Percentiles rank a stretch among this genome's conserved stretches.
These are phyloP conservation scores for Neopestalotiopsis sp. DNA, from an alignment of 2,329 filamentous ascomycete genomes.

Conservation along the genomic window DNA sequence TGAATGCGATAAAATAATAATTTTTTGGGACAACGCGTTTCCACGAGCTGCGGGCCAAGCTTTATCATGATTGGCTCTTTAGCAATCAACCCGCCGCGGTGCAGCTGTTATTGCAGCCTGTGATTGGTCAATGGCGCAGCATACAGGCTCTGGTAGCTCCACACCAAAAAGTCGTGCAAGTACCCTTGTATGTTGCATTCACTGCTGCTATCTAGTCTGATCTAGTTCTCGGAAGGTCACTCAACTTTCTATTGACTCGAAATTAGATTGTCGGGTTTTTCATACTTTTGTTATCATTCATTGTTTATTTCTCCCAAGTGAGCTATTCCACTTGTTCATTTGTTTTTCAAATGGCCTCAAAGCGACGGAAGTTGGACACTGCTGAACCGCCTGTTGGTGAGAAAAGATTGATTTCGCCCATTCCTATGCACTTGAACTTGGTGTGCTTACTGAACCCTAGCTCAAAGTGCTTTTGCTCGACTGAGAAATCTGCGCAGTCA, in stretches of 20 bases:
- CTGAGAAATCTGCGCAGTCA: conserved; percentile 35
- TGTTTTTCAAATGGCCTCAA: conserved; percentile 37
- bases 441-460: conserved; percentile 28
- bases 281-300: neutral
- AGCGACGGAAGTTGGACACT: conserved; percentile 47
- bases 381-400: conserved; percentile 39
- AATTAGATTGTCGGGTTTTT: neutral
- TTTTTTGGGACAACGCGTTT: conserved; percentile 17
- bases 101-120: neutral
- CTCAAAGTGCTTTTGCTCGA: conserved; percentile 51
- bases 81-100: neutral
- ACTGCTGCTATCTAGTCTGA: neutral
- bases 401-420: conserved; percentile 22
- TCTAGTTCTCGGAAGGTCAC: neutral
- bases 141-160: neutral
- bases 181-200: neutral
- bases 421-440: neutral
- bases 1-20: conserved; percentile 17
- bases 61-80: neutral
- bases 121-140: neutral
- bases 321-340: neutral
- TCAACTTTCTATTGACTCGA: neutral
- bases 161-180: neutral
- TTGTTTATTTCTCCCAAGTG: neutral
- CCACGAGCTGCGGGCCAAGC: neutral